phyloP scores from a whole-genome alignment of 2,329 filamentous ascomycete species.

The Arthroderma sp. region DNA sequence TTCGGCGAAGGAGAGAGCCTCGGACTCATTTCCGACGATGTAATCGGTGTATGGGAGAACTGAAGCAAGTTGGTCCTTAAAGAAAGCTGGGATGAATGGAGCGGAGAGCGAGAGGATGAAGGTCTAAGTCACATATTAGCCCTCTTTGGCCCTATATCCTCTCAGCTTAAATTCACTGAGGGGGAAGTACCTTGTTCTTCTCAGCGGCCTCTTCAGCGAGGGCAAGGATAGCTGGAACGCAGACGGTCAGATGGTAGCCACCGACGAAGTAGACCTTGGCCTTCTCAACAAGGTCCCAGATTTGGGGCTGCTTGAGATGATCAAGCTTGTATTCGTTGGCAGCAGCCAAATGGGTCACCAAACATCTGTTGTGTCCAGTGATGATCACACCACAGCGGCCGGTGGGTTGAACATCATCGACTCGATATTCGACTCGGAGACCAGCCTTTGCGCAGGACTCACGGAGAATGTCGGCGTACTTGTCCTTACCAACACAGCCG shows the following conservation, averaged over 20 bases:
- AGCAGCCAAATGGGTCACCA: constrained; percentile 89
- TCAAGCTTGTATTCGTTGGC: constrained; percentile 95
- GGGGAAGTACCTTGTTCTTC: constrained; percentile 60
- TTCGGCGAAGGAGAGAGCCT: constrained; percentile 78
- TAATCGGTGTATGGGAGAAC: constrained; percentile 89
- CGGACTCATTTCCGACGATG: constrained; percentile 92
- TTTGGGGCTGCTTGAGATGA: constrained; percentile 78
- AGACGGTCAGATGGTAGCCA: constrained; percentile 96
- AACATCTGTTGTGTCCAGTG: constrained; percentile 86
- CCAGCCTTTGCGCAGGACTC: constrained; percentile 79
- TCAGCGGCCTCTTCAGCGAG: constrained; percentile 78
- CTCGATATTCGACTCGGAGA: constrained; percentile 85
- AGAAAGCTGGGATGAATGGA: constrained; percentile 93
- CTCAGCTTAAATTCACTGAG: not conserved
- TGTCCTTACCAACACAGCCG: constrained; percentile 88
- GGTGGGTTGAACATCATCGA: constrained; percentile 72
- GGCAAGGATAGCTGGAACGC: constrained; percentile 76
- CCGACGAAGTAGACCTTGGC: constrained; percentile 86
- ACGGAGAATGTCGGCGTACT: constrained; percentile 79
- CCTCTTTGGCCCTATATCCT: not conserved
- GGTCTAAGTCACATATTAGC: constrained; percentile 31
- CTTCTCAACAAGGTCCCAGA: constrained; percentile 84
- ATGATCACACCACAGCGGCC: constrained; percentile 94
- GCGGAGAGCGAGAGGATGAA: constrained; percentile 89
- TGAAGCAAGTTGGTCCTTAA: constrained; percentile 87